phyloP scores from a whole-genome alignment of 73 alveolate species.

The Tetrahymena malaccensis region DNA sequence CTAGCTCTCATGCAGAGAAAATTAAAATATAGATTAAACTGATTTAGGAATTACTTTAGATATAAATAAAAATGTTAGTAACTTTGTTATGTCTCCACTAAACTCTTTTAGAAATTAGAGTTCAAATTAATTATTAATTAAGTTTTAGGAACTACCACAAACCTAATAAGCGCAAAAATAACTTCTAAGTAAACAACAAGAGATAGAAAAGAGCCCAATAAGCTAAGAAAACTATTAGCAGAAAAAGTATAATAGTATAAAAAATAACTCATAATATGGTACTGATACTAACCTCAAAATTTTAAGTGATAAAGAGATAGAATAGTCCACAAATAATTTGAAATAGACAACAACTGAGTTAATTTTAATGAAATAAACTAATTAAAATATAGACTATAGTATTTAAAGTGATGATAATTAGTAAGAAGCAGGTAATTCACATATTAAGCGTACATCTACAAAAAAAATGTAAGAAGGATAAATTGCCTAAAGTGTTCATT shows the following conservation, averaged over 20 bases:
- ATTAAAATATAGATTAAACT: no score
- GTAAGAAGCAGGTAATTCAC: neutral
- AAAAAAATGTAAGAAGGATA: neutral
- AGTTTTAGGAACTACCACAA: neutral
- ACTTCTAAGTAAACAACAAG: neutral
- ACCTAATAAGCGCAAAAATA: neutral
- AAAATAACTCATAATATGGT: neutral
- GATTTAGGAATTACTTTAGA: neutral
- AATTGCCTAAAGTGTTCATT: neutral
- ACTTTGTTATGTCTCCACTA: neutral
- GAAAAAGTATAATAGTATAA: neutral
- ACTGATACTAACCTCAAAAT: neutral
- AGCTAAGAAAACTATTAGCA: neutral
- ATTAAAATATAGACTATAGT: neutral
- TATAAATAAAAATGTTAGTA: no score
- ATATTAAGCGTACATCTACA: neutral
- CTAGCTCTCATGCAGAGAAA: neutral
- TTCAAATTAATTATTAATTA: no score
- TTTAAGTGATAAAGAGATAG: neutral
- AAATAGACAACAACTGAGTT: neutral
- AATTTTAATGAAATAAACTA: neutral
- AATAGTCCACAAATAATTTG: neutral
- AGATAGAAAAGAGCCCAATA: neutral
- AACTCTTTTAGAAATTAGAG: no score
- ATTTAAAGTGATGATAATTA: neutral